Evolutionary conservation across 225 moss, liverwort and hornwort genomes (phyloP), one percentile per base, ranked within the genome.

Genomic region (Bryum argenteum): DNA sequence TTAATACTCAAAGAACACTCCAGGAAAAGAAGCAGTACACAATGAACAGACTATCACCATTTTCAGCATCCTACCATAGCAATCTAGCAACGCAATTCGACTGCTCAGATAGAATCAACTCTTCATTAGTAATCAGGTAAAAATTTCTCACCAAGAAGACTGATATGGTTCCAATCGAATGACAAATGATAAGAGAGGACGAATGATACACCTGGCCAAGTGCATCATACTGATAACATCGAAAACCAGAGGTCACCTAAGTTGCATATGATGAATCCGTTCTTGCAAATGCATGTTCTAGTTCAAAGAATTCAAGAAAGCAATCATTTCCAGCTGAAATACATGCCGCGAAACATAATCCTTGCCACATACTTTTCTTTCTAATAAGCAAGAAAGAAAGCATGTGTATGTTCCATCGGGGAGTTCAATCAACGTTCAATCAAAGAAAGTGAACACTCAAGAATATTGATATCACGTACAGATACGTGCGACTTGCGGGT

Each of bases 401-500:
- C 57, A 62, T 14, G 33, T 9, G 2, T 16, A 17, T 28, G 54
- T 54, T 64, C 14, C 12, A 75, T 23, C 51, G 38, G 16, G 19
- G 71, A 28, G 12, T 37, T 67, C 18, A n/a, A 9, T 33, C 47
- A n/a, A 4, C 10, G 28, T 66, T 33, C 39, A 7, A 23, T 33
- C 39, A 7, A 23, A 57, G 42, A 19, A 16, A 37, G 51, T 28
- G 38, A 67, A 43, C 51, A 21, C 58, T 71, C 65, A 45, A 65
- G 76, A 68, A 48, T 47, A 64, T 33, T 33, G 33, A 2, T 2
- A 33, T 38, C 22, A 81, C 89, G 19, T 82, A 89, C 89, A 79
- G 50, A 89, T 89, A 48, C 86, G 89, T 51, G 86, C 86, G 44
- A 89, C 81, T 79, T 86, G 79, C 5, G 89, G 86, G 82, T 83